Percentiles rank a stretch among this genome's conserved stretches.
Conservation (phyloP, 768 basidiomycete genomes). For the Leccinum uliginosum region DNA sequence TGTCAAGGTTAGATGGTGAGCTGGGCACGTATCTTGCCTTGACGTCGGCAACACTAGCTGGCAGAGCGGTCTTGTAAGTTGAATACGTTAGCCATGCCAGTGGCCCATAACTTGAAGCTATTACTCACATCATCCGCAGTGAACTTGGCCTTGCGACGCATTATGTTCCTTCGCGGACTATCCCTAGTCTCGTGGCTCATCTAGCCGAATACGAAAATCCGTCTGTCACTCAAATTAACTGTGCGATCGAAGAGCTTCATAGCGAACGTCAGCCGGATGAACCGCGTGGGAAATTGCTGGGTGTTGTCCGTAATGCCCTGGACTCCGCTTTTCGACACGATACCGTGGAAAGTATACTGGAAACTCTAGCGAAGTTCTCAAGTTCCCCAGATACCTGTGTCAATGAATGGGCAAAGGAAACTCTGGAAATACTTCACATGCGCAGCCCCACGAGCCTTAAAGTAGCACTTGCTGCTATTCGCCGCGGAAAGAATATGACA, state of each 20-base stretch:
- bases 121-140: constrained; percentile 37
- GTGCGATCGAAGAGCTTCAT: constrained; percentile 61
- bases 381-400: constrained; percentile 40
- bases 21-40: constrained; percentile 92
- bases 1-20: constrained; percentile 86
- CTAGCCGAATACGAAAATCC: constrained; percentile 44
- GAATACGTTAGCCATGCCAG: not conserved
- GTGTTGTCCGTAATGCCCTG: constrained; percentile 67
- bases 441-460: constrained; percentile 92
- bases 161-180: constrained; percentile 72
- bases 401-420: constrained; percentile 69
- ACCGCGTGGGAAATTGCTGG: constrained; percentile 48
- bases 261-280: constrained; percentile 58
- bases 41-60: constrained; percentile 67
- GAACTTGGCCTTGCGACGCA: constrained; percentile 95
- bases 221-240: constrained; percentile 50
- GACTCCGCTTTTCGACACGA: constrained; percentile 74
- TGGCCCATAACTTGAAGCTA: constrained; percentile 1
- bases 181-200: constrained; percentile 67
- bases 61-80: constrained; percentile 83
- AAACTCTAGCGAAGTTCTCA: constrained; percentile 44
- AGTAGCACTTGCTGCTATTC: constrained; percentile 79
- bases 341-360: constrained; percentile 68
- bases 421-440: constrained; percentile 54
- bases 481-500: constrained; percentile 58